These are phyloP conservation scores for Kickxella alabastrina DNA, from an alignment of 192 early-diverging fungal genomes.

Conservation along the genomic window DNA sequence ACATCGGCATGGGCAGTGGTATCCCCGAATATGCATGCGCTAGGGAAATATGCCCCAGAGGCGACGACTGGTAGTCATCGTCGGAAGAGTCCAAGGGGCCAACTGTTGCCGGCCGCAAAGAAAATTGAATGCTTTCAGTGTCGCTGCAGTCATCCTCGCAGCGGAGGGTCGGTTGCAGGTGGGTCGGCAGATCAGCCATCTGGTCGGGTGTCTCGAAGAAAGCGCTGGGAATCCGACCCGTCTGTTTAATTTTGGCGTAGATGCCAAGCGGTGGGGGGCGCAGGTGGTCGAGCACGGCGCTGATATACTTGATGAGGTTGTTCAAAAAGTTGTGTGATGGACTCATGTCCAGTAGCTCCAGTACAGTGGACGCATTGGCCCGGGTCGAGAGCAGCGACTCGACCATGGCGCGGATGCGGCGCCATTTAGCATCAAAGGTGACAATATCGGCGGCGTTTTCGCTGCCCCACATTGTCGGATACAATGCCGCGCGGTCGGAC, in stretches of 20 bases:
- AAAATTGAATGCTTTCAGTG: constrained; percentile 28
- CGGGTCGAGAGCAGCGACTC: constrained; percentile 6
- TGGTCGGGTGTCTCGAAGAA: constrained; percentile 33
- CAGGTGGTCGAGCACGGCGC: constrained; percentile 17
- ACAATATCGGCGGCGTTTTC: constrained; percentile 2
- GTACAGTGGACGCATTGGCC: not conserved
- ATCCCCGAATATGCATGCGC: constrained; percentile 18
- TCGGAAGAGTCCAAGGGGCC: not conserved
- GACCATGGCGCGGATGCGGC: constrained; percentile 7
- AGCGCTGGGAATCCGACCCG: constrained; percentile 21
- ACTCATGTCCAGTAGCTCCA: constrained; percentile 5
- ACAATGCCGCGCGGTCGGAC: constrained; percentile 4
- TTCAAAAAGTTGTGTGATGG: constrained; percentile 27
- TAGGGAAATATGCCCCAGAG: constrained; percentile 16
- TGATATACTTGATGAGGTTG: constrained; percentile 14
- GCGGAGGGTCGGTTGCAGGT: constrained; percentile 4
- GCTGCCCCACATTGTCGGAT: constrained; percentile 25
- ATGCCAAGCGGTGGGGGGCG: constrained; percentile 30
- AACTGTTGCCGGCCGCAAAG: constrained; percentile 3
- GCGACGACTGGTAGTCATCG: constrained; percentile 11
- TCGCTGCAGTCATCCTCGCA: not conserved
- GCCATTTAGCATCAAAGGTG: constrained; percentile 19
- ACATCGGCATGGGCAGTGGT: constrained; percentile 6
- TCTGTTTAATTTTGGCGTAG: constrained; percentile 28
- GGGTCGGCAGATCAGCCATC: constrained; percentile 1